These are phyloP conservation scores for Evernia prunastri DNA, from an alignment of 495 filamentous ascomycete species.

Conservation along the genomic window DNA sequence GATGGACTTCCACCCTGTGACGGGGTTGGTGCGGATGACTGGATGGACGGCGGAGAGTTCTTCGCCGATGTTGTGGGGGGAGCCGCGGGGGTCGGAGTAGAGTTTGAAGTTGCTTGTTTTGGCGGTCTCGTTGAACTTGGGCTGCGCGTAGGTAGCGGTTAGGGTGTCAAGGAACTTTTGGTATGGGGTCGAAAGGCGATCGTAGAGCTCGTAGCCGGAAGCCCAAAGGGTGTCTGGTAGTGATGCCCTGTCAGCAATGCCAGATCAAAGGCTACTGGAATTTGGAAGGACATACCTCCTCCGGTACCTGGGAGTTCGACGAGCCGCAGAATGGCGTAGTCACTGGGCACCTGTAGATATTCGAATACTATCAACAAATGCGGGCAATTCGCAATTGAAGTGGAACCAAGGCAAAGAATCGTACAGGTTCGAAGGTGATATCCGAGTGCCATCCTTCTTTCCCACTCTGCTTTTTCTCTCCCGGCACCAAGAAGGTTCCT, in stretches of 20 bases:
- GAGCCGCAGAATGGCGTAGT: slow-evolving; percentile 61
- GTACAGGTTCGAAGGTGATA: slow-evolving; percentile 58
- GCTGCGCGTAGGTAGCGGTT: slow-evolving; percentile 51
- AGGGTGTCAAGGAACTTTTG: slow-evolving; percentile 54
- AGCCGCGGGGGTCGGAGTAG: slow-evolving; percentile 45
- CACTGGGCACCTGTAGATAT: slow-evolving; percentile 49
- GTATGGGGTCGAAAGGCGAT: slow-evolving; percentile 53
- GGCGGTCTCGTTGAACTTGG: slow-evolving; percentile 46
- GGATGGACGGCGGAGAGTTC: slow-evolving; percentile 53
- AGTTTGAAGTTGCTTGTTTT: slow-evolving; percentile 43
- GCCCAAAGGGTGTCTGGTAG: slow-evolving; percentile 57
- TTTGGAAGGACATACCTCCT: not conserved
- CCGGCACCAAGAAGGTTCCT: not conserved
- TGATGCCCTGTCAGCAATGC: slow-evolving; percentile 35
- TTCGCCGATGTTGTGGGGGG: slow-evolving; percentile 52
- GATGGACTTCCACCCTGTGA: slow-evolving; percentile 73
- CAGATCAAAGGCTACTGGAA: not conserved
- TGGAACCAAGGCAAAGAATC: not conserved
- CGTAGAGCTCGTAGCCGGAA: slow-evolving; percentile 60
- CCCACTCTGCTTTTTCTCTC: not conserved
- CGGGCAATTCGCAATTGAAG: not conserved
- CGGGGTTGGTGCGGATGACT: slow-evolving; percentile 61
- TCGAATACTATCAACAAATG: not conserved
- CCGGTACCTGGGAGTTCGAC: slow-evolving; percentile 39
- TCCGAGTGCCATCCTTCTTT: slow-evolving; percentile 56